Evolutionary conservation across 2,329 filamentous ascomycete species (phyloP).

Genomic region (Leptoxyphium fumago): DNA sequence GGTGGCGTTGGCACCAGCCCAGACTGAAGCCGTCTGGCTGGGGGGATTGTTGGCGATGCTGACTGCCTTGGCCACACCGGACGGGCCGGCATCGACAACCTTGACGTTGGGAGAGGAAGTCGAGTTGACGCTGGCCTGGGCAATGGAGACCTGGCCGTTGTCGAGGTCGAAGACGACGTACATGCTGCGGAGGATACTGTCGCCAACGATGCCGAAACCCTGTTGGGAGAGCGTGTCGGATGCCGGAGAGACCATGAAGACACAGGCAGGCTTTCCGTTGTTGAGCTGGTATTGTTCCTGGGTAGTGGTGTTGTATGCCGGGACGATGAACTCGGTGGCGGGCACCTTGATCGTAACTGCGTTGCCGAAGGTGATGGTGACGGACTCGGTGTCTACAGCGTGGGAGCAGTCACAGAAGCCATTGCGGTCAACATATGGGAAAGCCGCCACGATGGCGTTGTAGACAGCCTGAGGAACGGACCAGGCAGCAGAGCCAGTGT

Average conservation of each 20-base stretch:
- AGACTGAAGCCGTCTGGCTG: constrained; percentile 9
- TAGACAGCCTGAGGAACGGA: constrained; percentile 11
- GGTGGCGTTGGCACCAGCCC: constrained; percentile 9
- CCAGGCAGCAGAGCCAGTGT: constrained; percentile 19
- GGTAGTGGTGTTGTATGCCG: constrained; percentile 13
- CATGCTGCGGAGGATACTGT: constrained; percentile 19
- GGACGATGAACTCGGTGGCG: constrained; percentile 15
- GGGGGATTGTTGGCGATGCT: constrained; percentile 7
- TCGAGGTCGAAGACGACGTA: constrained; percentile 24
- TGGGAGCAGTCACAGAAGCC: constrained; percentile 12
- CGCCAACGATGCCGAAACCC: constrained; percentile 14
- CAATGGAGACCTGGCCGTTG: constrained; percentile 20
- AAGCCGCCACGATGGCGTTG: constrained; percentile 8
- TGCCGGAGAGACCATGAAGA: constrained; percentile 13
- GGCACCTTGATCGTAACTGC: constrained; percentile 16
- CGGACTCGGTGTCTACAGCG: constrained; percentile 10
- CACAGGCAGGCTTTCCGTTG: constrained; percentile 11
- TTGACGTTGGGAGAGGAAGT: constrained; percentile 10
- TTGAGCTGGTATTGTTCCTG: constrained; percentile 7
- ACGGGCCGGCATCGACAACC: constrained; percentile 13
- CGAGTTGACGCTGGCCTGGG: constrained; percentile 16
- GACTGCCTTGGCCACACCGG: constrained; percentile 15
- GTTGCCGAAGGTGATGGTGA: constrained; percentile 16
- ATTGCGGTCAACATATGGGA: constrained; percentile 10
- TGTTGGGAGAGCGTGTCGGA: constrained; percentile 1